Evolutionary conservation across 768 basidiomycete species (phyloP), one percentile per base, ranked within the genome.

Genomic region (Pisolithus tinctorius): DNA sequence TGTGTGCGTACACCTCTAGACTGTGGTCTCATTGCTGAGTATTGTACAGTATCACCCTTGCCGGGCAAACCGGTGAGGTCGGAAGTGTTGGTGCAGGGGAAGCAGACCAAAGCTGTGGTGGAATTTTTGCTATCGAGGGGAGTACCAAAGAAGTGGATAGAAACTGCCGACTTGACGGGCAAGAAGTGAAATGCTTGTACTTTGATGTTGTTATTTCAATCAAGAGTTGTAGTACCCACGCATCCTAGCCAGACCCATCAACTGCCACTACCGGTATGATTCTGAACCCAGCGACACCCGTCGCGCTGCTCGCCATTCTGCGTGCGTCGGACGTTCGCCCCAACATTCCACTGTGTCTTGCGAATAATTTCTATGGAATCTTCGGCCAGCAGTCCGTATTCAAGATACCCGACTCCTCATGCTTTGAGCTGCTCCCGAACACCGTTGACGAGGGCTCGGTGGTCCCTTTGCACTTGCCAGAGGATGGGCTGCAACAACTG

Each of bases 71-170:
- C 69, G 6, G 70, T 78, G 2, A 79, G 78, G 1, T 58, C 78
- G 48, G 88, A 93, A 59, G 82, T 96, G 8, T 71, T 87, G 55
- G 84, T 95, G 0, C 93, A 95, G 61, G 93, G 93, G 2, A 88
- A 87, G 55, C 92, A 95, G 59, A 72, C 75, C 17, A 76, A 78
- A 56, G 69, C 73, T 2, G 84, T 92, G 10, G 71, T 75, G 9
- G 85, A 88, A 4, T 77, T 90, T 53, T 64, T 96, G 38, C 63
- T 78, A 3, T 74, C 70, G 23, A 81, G 78, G 56, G 90, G 93
- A 0, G 78, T 94, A 30, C 89, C 91, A 26, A 88, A 85, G 71
- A 76, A 76, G 60, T 94, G 88, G 88, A 85, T 94, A 47, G 79
- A 81, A 61, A 68, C 75, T 1, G 63, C 61, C 1, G 83, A 80